Base-by-base conservation (phyloP, 495 filamentous ascomycete species). In the Penicillium samsonianum region DNA sequence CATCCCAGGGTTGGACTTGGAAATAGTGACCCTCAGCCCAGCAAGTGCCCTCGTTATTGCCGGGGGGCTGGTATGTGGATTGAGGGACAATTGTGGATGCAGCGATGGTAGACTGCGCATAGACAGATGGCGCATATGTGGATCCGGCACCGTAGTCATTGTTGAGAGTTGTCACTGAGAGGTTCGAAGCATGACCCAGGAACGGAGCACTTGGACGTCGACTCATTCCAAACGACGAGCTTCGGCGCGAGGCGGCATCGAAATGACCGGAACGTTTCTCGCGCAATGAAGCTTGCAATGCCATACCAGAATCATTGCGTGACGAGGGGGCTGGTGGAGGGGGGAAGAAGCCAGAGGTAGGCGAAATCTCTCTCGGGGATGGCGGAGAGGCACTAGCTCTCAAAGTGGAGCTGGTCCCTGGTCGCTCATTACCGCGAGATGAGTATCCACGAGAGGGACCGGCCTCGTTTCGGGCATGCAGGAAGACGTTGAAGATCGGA, bases 51-150 rank as follows among this genome's bases (percentile, higher is more conserved):
- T 96, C 91, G 3, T 89, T 90, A 64, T 96, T 95, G 35, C 83
- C 79, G 8, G 96, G 89, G 3, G 90, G 91, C 66, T 96, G 91
- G 60, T 90, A 78, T 46, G 90, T 78, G 74, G 95, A 84, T 67
- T 91, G 90, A 12, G 94, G 93, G 84, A 98, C 96, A 65, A 98
- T 87, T 0, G 94, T 98, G 14, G 91, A 96, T n/a, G 94, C 94
- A 30, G 94, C 94, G n/a, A 98, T 81, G 10, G 94, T 98, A 16
- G 92, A 96, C 64, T 93, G 90, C 3, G 94, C 94, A 73, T 97
- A 98, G 3, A 92, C 90, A 3, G 93, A 97, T 2, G 94, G 93
- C 2, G 94, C 92, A 75, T 98, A 98, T 4, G 86, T 87, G 14
- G 86, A 93, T 2, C 85, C 84, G 17, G 87, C 81, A 46, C 89